Base-by-base conservation (phyloP, 2,329 filamentous ascomycete genomes). In the Fusarium sp. region DNA sequence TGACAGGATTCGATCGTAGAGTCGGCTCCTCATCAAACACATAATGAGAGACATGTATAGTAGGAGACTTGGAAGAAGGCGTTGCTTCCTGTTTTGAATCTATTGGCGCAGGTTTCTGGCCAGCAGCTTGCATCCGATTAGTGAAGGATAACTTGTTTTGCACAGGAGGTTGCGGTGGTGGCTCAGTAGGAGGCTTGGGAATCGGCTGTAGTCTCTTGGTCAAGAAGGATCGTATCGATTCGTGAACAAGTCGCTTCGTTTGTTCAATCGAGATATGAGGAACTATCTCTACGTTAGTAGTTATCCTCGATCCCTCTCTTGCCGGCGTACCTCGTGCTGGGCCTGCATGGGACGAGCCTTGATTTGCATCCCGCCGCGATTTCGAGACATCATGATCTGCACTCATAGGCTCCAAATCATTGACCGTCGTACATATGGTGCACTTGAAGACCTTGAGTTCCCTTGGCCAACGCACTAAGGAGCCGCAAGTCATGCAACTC, bases 401-500 rank as follows among this genome's bases (percentile, higher is more conserved):
- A 7, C 65, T 62, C 37, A 65, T 60, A 14, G 76, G 74, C 32
- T 75, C 75, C 52, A 97, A 78, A 75, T 97, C 93, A 75, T 96
- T 97, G 75, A 97, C 89, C 19, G 92, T 96, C 73, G 92, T 82
- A 77, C 94, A 97, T 55, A 92, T 90, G 41, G 92, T 91, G 78
- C 94, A 97, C 71, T 93, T 87, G 78, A 96, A 97, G 37, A 90
- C 87, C 35, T 86, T 86, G 64, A 94, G 80, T 53, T 90, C 87
- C 65, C 85, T 87, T 3, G 93, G 93, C 90, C 93, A 97, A 57
- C 91, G 86, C 68, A 96, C 90, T 56, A 89, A 87, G 55, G 91
- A 91, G 72, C 90, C 92, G 78, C 94, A 97, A 33, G 93, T 94
- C 87, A 95, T 94, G 77, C 94, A 97, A 71, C 88, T 89, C 22